Evolutionary conservation across 345 rosid species (phyloP).

Genomic region (Eucalyptus paniculata): DNA sequence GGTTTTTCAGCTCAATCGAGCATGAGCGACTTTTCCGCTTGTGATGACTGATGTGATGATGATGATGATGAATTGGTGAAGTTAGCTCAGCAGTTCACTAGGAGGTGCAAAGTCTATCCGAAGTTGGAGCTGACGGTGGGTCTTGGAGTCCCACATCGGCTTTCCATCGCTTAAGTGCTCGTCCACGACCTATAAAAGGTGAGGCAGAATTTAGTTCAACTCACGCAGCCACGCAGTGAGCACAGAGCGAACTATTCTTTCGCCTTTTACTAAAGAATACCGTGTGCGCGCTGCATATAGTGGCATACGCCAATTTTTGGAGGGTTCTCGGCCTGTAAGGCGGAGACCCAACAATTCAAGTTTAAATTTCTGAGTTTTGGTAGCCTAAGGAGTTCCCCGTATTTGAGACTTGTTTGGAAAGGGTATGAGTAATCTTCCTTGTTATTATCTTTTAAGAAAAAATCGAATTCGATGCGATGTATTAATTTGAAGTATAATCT

Average conservation of each 20-base stretch:
- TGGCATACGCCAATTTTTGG: constrained; percentile 1
- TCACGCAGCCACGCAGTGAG: constrained; percentile 15
- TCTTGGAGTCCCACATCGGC: neutral
- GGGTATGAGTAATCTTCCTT: too few relatives aligned
- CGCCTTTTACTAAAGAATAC: constrained; percentile 43
- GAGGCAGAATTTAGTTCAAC: fast-evolving
- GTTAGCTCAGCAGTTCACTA: neutral
- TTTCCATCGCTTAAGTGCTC: fast-evolving
- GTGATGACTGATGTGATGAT: neutral
- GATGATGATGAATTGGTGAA: neutral
- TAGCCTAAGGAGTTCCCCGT: too few relatives aligned
- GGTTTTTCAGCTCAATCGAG: neutral
- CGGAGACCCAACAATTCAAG: neutral
- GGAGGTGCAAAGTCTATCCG: neutral
- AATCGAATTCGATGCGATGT: too few relatives aligned
- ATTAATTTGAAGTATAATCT: too few relatives aligned
- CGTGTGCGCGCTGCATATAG: constrained; percentile 9
- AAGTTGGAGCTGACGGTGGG: neutral
- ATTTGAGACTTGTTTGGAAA: too few relatives aligned
- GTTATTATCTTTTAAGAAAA: too few relatives aligned
- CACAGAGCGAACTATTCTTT: constrained; percentile 41
- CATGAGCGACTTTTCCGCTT: neutral
- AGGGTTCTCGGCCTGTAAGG: neutral
- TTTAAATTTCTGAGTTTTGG: fast-evolving
- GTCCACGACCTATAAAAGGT: neutral